Base-by-base conservation (phyloP, 2,329 filamentous ascomycete species). In the Pyrenophora tritici-repentis region DNA sequence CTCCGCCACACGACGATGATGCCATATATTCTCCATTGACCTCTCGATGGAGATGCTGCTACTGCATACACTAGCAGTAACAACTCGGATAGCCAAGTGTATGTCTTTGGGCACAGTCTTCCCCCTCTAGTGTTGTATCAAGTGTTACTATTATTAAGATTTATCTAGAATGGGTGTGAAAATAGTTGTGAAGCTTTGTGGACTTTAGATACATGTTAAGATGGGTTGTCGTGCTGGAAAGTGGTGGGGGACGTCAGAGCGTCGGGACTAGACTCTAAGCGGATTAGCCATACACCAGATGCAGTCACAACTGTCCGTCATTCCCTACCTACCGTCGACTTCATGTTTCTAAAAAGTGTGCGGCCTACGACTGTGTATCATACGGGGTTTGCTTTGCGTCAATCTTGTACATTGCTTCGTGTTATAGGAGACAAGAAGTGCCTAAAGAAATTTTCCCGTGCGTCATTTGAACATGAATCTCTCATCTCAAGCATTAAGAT, bases 1-100 rank as follows among this genome's bases (percentile, higher is more conserved):
- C 24, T 96, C 91, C 10, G 91, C 91, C 31, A 97, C 93, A 62
- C 86, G 90, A 42, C 93, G 89, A 59, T 92, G 88, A 58, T 90
- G 86, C 76, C 93, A 97, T 24, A 89, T 75, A 68, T 97, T 97
- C 35, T 84, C 83, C 51, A 93, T 70, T 24, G 61, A 36, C 32
- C 29, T 42, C 34, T 39, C 53, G 35, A 43, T 45, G 47, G 35
- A 10, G 9, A 32, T 14, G 13, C 12, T 13, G 14, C 26, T 20
- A 16, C 24, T 14, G 10, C 39, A 36, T 8, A 35, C 20, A 16
- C 34, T 17, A 13, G 13, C 3, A 31, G n/a, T 13, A 39, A 4
- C 17, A 32, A 17, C 13, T 5, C 10, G 10, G 16, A 32, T 12
- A 33, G 24, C n/a, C 16, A 32, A 16, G 29, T 6, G 22, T 4